Conservation (phyloP, 2,329 filamentous ascomycete species). For the Aspergillus sp. region DNA sequence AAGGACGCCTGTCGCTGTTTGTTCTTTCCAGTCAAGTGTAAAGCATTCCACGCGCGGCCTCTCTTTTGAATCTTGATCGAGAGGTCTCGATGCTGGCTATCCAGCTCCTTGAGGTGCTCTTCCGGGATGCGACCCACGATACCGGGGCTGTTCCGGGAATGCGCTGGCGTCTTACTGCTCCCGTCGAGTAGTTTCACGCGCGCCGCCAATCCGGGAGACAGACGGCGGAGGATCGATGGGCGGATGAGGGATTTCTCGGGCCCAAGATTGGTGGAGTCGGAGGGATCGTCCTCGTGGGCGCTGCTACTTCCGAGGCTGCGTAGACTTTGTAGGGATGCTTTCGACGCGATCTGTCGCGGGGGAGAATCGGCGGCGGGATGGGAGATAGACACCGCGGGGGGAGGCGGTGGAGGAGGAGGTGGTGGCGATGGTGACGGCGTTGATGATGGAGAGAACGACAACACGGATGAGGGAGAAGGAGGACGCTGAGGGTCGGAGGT, state of each 20-base stretch:
- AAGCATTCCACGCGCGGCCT: conserved; percentile 37
- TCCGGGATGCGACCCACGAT: conserved; percentile 41
- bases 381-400: conserved; percentile 23
- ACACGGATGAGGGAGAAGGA: conserved; percentile 19
- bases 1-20: conserved; percentile 13
- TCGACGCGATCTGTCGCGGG: conserved; percentile 35
- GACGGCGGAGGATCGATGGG: conserved; percentile 39
- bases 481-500: conserved; percentile 17
- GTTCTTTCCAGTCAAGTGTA: conserved; percentile 14
- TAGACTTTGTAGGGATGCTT: conserved; percentile 35
- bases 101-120: conserved; percentile 41
- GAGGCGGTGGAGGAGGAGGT: conserved; percentile 27
- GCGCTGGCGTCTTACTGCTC: conserved; percentile 26
- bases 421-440: conserved; percentile 28
- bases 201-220: conserved; percentile 43
- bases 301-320: conserved; percentile 34
- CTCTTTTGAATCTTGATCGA: conserved; percentile 40
- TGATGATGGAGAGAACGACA: conserved; percentile 11
- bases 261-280: conserved; percentile 16
- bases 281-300: conserved; percentile 28
- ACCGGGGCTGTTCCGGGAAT: conserved; percentile 22
- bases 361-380: conserved; percentile 26
- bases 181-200: conserved; percentile 43
- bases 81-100: conserved; percentile 37
- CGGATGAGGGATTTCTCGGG: conserved; percentile 28